These are phyloP conservation scores for Colletotrichum somersetense DNA, from an alignment of 2,329 filamentous ascomycete genomes.

Conservation along the genomic window DNA sequence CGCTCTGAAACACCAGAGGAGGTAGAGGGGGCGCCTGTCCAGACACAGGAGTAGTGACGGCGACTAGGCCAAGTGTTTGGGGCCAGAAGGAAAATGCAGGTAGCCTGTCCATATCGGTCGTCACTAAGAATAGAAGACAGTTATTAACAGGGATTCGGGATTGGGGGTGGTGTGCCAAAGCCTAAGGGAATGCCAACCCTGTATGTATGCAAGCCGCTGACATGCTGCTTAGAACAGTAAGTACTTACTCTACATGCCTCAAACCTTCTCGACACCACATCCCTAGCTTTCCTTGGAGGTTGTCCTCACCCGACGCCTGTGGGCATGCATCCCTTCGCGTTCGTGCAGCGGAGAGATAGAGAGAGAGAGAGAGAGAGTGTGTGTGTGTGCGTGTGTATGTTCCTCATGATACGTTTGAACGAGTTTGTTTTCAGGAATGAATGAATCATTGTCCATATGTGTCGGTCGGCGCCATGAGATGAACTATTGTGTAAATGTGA, in stretches of 20 bases:
- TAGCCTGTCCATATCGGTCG: conserved; percentile 19
- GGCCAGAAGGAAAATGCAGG: conserved; percentile 21
- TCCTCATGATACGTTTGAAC: conserved; percentile 26
- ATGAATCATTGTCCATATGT: conserved; percentile 25
- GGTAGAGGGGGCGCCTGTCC: conserved; percentile 25
- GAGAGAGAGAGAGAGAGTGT: too few relatives aligned
- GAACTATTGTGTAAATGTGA: conserved; percentile 20
- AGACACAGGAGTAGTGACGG: conserved; percentile 25
- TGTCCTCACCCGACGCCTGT: conserved; percentile 28
- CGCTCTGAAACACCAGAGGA: conserved; percentile 30
- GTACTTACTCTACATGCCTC: not conserved
- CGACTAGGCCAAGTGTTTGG: conserved; percentile 25
- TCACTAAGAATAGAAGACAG: conserved; percentile 34
- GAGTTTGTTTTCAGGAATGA: conserved; percentile 18
- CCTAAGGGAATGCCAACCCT: conserved; percentile 7
- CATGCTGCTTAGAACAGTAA: conserved; percentile 20
- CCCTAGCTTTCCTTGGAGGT: not conserved
- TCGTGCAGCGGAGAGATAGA: not conserved
- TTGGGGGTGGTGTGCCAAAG: not conserved
- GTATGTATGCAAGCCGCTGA: conserved; percentile 22
- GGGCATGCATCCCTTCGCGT: conserved; percentile 12
- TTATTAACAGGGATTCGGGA: not conserved
- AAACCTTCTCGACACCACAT: not conserved
- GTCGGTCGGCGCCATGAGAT: conserved; percentile 26
- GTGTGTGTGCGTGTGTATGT: not conserved